Base-by-base conservation (phyloP, 768 basidiomycete genomes). In the Boletus vermiculosoides region DNA sequence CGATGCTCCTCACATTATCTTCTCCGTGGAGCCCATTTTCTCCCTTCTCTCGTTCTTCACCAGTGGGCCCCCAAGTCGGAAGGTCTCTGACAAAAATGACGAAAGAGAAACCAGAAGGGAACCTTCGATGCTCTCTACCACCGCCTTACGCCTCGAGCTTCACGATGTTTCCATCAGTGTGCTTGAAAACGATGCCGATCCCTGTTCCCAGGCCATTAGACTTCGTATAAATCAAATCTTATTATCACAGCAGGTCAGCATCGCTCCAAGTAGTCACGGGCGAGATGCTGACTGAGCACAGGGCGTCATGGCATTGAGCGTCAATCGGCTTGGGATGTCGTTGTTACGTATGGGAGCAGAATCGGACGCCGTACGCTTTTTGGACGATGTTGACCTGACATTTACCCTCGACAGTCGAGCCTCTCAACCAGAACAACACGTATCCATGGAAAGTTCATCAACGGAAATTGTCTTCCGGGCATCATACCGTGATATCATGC, bases 401-500 rank as follows among this genome's bases (percentile, higher is more conserved):
- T 78, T 96, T 44, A 88, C 94, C 10, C 74, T 97, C 55, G 95
- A 98, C 71, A 92, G 80, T 59, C 86, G 91, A n/a, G 73, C 76
- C 36, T 80, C 89, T 33, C 80, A 83, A n/a, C 78, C 73, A 13
- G 85, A 89, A 50, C 84, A 88, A 61, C 87, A 86, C 76, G 88
- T 88, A 11, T 92, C 79, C 65, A 87, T 98, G 56, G 94, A 97
- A 67, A 68, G 94, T n/a, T 77, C 80, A 18, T 75, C 85, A 25
- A 88, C 91, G 58, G 89, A 94, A 2, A 81, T 99, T 62, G 82
- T 98, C 52, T 88, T 99, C 71, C 83, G 97, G 25, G 93, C 93
- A n/a, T 98, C 96, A 0, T 94, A 94, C 66, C 84, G 92, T 20
- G 97, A 99, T 68, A 92, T 98, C 70, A 84, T 83, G 61, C 81